phyloP scores from a whole-genome alignment of 495 filamentous ascomycete genomes.

The Cercophora samala region DNA sequence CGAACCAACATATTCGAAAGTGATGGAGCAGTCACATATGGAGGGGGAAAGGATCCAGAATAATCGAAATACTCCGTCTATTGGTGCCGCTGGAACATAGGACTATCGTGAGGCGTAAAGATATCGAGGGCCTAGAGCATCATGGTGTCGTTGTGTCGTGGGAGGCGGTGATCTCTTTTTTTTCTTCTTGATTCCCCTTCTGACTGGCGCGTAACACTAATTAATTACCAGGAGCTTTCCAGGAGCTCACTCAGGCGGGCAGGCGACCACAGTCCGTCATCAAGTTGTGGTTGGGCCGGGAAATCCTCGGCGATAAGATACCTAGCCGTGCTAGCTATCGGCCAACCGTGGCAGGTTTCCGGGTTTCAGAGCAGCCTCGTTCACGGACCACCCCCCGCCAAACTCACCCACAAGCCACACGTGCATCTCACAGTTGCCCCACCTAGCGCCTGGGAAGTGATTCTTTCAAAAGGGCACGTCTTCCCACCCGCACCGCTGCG shows the following conservation, averaged over 20 bases:
- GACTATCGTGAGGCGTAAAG: background rate
- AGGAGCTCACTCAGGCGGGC: too few relatives aligned
- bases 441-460: conserved; percentile 14
- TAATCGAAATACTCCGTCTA: conserved; percentile 5
- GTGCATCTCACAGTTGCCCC: conserved; percentile 16
- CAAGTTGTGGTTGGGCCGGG: conserved; percentile 16
- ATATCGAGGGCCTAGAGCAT: background rate
- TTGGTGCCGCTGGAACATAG: background rate
- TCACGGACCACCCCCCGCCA: conserved; percentile 13
- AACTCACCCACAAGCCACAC: conserved; percentile 1
- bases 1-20: conserved; percentile 37
- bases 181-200: background rate
- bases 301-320: conserved; percentile 9
- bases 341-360: background rate
- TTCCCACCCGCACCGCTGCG: conserved; percentile 20
- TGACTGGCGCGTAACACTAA: conserved; percentile 3
- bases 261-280: background rate
- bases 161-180: background rate
- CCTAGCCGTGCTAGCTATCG: too few relatives aligned
- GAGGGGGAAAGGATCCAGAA: conserved; percentile 9
- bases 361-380: background rate
- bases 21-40: conserved; percentile 25
- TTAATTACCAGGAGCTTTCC: background rate
- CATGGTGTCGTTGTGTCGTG: background rate
- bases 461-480: conserved; percentile 34